Percentiles rank a stretch among this genome's conserved stretches.
phyloP scores from a whole-genome alignment of 768 basidiomycete species.

The Lactarius tabidus region DNA sequence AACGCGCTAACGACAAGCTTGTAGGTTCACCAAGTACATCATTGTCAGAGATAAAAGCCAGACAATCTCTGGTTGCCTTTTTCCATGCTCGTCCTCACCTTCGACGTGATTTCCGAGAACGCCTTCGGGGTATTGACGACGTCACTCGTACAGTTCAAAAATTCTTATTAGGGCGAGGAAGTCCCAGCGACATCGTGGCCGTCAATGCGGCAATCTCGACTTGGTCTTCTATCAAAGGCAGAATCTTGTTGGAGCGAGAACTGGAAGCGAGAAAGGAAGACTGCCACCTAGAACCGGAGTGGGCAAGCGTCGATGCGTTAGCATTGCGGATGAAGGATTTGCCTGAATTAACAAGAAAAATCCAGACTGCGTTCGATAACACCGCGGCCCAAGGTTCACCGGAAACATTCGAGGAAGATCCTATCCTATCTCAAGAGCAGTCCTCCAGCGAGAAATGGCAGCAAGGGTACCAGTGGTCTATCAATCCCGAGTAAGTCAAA shows the following conservation, averaged over 20 bases:
- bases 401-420: constrained; percentile 27
- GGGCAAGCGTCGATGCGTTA: constrained; percentile 54
- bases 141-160: constrained; percentile 71
- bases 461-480: constrained; percentile 46
- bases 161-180: constrained; percentile 66
- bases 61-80: constrained; percentile 74
- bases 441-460: constrained; percentile 30
- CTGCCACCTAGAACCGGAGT: constrained; percentile 36
- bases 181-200: constrained; percentile 57
- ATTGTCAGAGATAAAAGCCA: constrained; percentile 60
- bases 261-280: constrained; percentile 41
- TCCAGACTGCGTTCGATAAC: constrained; percentile 41
- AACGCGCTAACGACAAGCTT: constrained; percentile 5
- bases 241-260: constrained; percentile 52
- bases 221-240: constrained; percentile 52
- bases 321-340: constrained; percentile 52
- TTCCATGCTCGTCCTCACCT: constrained; percentile 60
- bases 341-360: constrained; percentile 49
- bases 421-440: constrained; percentile 17
- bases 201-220: constrained; percentile 58
- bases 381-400: constrained; percentile 11
- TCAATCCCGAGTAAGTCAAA: constrained; percentile 58
- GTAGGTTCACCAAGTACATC: constrained; percentile 86
- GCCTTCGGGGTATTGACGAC: constrained; percentile 61
- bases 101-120: constrained; percentile 54